Evolutionary conservation across 2,329 filamentous ascomycete genomes (phyloP), one percentile per base, ranked within the genome.

Genomic region (Alternaria solani): DNA sequence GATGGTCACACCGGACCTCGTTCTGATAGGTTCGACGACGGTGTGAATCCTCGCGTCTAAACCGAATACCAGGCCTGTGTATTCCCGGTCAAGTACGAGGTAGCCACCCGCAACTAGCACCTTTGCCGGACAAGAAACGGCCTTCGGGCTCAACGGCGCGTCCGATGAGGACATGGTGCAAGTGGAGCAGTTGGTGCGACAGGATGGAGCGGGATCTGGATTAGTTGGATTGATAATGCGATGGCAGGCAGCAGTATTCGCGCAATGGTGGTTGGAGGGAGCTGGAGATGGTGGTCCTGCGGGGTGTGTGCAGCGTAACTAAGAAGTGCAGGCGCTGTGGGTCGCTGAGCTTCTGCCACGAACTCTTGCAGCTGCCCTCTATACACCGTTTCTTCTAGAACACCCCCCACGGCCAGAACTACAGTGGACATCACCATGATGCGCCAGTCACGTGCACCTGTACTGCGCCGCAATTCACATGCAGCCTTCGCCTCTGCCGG

Each of bases 81-180:
- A 93, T 62, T 86, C 84, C 62, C 92, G 88, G 81, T 98, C 94
- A 46, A 99, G 89, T 23, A 97, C 94, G 46, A 98, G 88, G 80
- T 98, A 99, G 63, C 95, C 95, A 65, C 95, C 95, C 4, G 94
- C 93, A 55, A 98, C 87, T 66, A 99, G 87, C 62, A 99, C 95
- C 83, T 99, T 99, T 70, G 95, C 95, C 18, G 95, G 95, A 23
- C 95, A 94, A 64, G 95, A 98, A 67, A 96, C 87, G 64, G 81
- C 76, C 52, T 63, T 75, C 44, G 72, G 65, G 48, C 47, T 62
- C 59, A 66, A 57, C 49, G 64, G 58, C 42, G 62, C 61, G 44
- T 65, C 59, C 51, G 62, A 55, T 25, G 55, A 51, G 30, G 60
- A 63, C 57, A 63, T 54, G 42, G 11, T 63, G 54, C 32, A 38